A percentile compares a stretch with the other conserved stretches of the same genome.
phyloP scores from a whole-genome alignment of 2,329 filamentous ascomycete genomes.

The Colletotrichum chlorophyti region DNA sequence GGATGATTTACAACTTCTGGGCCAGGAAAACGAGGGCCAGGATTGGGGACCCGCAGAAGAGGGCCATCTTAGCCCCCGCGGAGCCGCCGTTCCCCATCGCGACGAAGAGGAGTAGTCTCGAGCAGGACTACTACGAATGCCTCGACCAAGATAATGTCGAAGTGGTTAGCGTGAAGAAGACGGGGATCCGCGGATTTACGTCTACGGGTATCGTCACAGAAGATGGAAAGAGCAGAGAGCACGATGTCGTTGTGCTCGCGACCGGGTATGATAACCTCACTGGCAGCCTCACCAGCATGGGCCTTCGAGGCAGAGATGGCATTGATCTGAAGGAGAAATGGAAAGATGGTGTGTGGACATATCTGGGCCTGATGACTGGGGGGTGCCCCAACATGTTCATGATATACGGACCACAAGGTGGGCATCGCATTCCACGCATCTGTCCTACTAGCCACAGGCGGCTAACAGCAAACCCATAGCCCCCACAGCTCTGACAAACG shows the following conservation, averaged over 20 bases:
- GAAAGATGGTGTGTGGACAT: constrained; percentile 38
- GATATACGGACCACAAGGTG: constrained; percentile 34
- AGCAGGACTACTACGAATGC: constrained; percentile 57
- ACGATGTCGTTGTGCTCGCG: constrained; percentile 43
- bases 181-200: constrained; percentile 48
- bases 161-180: constrained; percentile 50
- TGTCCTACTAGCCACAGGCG: neutral
- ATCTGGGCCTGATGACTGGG: constrained; percentile 32
- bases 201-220: constrained; percentile 45
- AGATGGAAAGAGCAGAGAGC: constrained; percentile 43
- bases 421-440: neutral
- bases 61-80: constrained; percentile 53
- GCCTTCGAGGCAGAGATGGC: constrained; percentile 37
- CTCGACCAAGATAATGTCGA: constrained; percentile 52
- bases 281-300: constrained; percentile 39
- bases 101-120: constrained; percentile 52
- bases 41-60: constrained; percentile 50
- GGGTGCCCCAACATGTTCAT: constrained; percentile 33
- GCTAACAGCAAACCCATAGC: constrained; percentile 10
- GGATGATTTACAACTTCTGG: constrained; percentile 56
- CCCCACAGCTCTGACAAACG: constrained; percentile 31
- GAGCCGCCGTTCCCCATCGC: constrained; percentile 53
- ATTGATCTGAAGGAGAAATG: constrained; percentile 39
- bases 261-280: constrained; percentile 43
- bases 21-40: constrained; percentile 48